Evolutionary conservation across 768 basidiomycete genomes (phyloP).

Genomic region (Mycena vulgaris): DNA sequence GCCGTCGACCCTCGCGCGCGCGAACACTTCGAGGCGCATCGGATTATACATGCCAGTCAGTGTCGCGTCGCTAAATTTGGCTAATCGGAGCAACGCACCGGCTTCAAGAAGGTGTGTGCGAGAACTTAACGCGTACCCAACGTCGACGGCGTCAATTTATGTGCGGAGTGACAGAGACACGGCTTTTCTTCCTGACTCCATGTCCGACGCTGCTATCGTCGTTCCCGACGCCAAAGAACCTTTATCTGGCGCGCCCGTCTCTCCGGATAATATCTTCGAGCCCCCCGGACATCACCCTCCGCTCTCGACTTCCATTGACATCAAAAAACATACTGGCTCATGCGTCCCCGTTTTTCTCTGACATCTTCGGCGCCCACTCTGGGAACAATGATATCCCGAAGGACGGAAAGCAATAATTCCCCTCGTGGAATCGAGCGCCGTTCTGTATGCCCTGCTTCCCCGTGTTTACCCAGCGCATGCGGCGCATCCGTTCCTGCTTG

Average conservation of each 20-base stretch:
- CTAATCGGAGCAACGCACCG: too few species aligned
- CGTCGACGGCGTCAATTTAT: too few species aligned
- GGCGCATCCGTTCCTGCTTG: neutral
- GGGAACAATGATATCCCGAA: slow-evolving; percentile 28
- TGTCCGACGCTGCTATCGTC: neutral
- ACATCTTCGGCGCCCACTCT: slow-evolving; percentile 27
- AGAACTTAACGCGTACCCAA: too few species aligned
- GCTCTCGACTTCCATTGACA: slow-evolving; percentile 33
- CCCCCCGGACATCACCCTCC: slow-evolving; percentile 24
- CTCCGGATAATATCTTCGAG: slow-evolving; percentile 18
- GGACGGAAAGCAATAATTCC: slow-evolving; percentile 23
- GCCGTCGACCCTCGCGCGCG: too few species aligned
- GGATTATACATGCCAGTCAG: too few species aligned
- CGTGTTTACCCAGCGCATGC: slow-evolving; percentile 27
- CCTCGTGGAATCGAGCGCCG: slow-evolving; percentile 5
- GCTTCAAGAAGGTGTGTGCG: too few species aligned
- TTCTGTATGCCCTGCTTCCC: slow-evolving; percentile 19
- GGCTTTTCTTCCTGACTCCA: too few species aligned
- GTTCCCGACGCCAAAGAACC: slow-evolving; percentile 20
- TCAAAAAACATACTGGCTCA: slow-evolving; percentile 24
- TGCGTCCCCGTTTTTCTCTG: slow-evolving; percentile 25
- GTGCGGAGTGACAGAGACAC: too few species aligned
- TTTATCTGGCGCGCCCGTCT: slow-evolving; percentile 15
- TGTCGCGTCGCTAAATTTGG: too few species aligned
- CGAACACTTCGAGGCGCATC: too few species aligned